These are phyloP conservation scores for Sugiyamaella neomexicana DNA, from an alignment of 1,139 yeast genomes.

Conservation along the genomic window DNA sequence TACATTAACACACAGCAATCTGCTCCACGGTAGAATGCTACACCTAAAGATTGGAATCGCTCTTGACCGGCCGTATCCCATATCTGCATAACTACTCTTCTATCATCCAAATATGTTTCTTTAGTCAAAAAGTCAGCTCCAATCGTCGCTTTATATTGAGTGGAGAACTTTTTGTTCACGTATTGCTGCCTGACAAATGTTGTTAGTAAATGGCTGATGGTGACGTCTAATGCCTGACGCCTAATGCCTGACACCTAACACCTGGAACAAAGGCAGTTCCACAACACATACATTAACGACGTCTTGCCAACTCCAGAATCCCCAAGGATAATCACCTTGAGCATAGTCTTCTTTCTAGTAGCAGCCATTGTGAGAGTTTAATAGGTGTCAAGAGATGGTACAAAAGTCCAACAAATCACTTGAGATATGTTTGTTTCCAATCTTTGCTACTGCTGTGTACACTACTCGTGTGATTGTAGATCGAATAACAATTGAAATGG, in stretches of 20 bases:
- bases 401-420: too few species aligned
- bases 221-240: too few species aligned
- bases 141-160: slow-evolving; percentile 95
- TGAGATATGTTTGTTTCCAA: too few species aligned
- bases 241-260: too few species aligned
- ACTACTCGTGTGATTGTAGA: too few species aligned
- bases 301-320: slow-evolving; percentile 99
- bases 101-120: slow-evolving; percentile 81
- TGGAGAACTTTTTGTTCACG: slow-evolving; percentile 91
- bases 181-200: slow-evolving; percentile 63
- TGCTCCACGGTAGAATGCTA: slow-evolving; percentile 96
- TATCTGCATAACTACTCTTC: slow-evolving; percentile 77
- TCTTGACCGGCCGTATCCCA: slow-evolving; percentile 94
- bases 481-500: not conserved
- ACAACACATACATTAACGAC: slow-evolving; percentile 67
- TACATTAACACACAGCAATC: slow-evolving; percentile 96
- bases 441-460: too few species aligned
- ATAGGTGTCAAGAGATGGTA: too few species aligned
- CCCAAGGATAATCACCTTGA: slow-evolving; percentile 92
- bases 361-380: slow-evolving; percentile 55
- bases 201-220: too few species aligned
- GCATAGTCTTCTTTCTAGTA: slow-evolving; percentile 80
- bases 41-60: slow-evolving; percentile 90
- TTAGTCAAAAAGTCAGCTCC: slow-evolving; percentile 97
- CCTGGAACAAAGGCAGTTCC: too few species aligned